Percentiles rank a stretch among this genome's conserved stretches.
Evolutionary conservation across 2,329 filamentous ascomycete species (phyloP).

Genomic region (Sphaceloma murrayae): DNA sequence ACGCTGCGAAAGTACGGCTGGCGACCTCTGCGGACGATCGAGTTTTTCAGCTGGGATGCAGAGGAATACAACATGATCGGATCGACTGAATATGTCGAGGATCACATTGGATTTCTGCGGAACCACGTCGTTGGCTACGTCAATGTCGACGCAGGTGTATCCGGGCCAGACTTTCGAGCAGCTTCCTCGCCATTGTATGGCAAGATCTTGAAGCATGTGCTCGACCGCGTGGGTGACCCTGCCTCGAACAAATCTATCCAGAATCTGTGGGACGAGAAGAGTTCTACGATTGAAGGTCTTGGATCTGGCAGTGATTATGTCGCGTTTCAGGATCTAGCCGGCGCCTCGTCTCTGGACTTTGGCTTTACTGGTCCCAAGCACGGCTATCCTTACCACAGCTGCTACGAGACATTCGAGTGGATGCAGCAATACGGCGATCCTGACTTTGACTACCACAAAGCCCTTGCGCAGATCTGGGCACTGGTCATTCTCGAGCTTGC

Average conservation of each 20-base stretch:
- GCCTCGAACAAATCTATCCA: constrained; percentile 60
- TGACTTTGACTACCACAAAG: constrained; percentile 63
- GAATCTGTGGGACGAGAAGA: constrained; percentile 62
- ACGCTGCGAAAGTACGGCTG: constrained; percentile 68
- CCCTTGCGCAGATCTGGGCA: constrained; percentile 69
- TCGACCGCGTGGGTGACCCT: constrained; percentile 68
- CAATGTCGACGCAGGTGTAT: constrained; percentile 78
- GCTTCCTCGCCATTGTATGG: constrained; percentile 72
- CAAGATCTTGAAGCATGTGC: constrained; percentile 59
- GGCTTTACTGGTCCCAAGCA: constrained; percentile 55
- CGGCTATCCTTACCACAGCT: constrained; percentile 64
- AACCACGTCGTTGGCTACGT: constrained; percentile 74
- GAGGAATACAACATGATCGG: constrained; percentile 89
- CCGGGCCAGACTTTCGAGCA: constrained; percentile 64
- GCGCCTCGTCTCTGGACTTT: constrained; percentile 79
- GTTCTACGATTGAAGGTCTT: constrained; percentile 55
- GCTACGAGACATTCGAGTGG: constrained; percentile 84
- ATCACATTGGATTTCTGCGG: constrained; percentile 63
- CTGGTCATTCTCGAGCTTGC: constrained; percentile 77
- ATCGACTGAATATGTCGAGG: constrained; percentile 90
- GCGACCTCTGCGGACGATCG: constrained; percentile 86
- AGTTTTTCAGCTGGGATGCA: constrained; percentile 95
- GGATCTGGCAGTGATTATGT: constrained; percentile 75
- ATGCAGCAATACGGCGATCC: constrained; percentile 74
- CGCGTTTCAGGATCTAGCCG: constrained; percentile 83